These are phyloP conservation scores for Leptographium procerum DNA, from an alignment of 2,329 filamentous ascomycete genomes.

Conservation along the genomic window DNA sequence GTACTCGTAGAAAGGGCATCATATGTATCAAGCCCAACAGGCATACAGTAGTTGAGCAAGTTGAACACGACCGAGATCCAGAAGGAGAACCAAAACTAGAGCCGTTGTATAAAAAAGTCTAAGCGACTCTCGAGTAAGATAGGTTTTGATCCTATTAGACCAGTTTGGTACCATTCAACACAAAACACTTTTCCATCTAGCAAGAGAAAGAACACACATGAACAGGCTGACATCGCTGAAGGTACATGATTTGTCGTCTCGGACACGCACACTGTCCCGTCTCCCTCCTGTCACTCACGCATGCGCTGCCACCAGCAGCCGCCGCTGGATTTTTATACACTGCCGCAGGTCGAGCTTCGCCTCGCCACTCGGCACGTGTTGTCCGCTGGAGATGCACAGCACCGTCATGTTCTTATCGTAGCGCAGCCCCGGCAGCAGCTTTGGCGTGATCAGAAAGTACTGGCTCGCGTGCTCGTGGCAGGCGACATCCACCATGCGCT, in stretches of 20 bases:
- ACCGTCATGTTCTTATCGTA: constrained; percentile 90
- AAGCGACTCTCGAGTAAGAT: too few relatives aligned
- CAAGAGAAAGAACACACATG: neutral
- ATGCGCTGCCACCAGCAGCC: constrained; percentile 4
- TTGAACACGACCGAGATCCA: too few relatives aligned
- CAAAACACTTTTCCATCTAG: neutral
- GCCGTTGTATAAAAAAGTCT: too few relatives aligned
- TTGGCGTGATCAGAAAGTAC: constrained; percentile 97
- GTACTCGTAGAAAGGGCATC: too few relatives aligned
- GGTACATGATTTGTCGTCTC: neutral
- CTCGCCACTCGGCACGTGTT: constrained; percentile 50
- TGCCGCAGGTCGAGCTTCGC: constrained; percentile 35
- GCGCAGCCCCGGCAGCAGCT: constrained; percentile 72
- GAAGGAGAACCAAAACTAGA: too few relatives aligned
- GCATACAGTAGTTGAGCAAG: too few relatives aligned
- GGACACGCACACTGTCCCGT: too few relatives aligned
- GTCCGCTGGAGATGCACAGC: constrained; percentile 85
- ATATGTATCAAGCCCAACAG: too few relatives aligned
- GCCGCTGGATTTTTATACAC: constrained; percentile 10
- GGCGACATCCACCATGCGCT: constrained; percentile 95
- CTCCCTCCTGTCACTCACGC: neutral
- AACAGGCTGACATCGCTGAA: neutral
- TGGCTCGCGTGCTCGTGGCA: constrained; percentile 69
- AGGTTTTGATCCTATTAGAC: too few relatives aligned
- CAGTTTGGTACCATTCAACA: neutral